A percentile compares a stretch with the other conserved stretches of the same genome.
Evolutionary conservation across 306 rosid species (phyloP).

Genomic region (Vigna unguiculata): DNA sequence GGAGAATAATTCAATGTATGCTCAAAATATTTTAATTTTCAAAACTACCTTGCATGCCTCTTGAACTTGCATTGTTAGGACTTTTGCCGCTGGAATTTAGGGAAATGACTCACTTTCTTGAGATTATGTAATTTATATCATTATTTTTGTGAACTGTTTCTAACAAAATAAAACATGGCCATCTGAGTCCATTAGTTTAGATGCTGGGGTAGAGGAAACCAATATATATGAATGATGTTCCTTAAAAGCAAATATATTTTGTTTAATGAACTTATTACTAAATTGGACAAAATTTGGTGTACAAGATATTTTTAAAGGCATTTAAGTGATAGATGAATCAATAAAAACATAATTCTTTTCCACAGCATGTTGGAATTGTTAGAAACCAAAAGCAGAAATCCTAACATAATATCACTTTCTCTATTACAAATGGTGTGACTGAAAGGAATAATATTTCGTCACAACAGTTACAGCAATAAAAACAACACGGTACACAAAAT

Average conservation of each 20-base stretch:
- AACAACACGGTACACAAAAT: too few species aligned
- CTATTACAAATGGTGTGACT: too few species aligned
- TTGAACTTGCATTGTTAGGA: constrained; percentile 26
- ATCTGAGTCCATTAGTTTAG: background rate
- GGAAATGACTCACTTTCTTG: constrained; percentile 20
- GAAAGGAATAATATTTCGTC: too few species aligned
- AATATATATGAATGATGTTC: constrained; percentile 31
- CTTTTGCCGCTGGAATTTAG: constrained; percentile 13
- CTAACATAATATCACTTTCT: too few species aligned
- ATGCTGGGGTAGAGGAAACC: constrained; percentile 1
- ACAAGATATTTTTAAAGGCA: background rate
- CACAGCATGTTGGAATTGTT: background rate
- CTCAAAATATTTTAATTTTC: constrained; percentile 20
- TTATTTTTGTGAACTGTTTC: background rate
- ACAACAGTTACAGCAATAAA: too few species aligned
- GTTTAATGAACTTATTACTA: constrained; percentile 4
- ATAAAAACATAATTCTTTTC: constrained; percentile 3
- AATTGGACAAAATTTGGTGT: constrained; percentile 2
- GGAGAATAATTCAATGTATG: constrained; percentile 12
- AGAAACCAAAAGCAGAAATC: too few species aligned
- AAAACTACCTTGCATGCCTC: constrained; percentile 17
- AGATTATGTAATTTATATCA: background rate
- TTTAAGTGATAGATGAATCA: constrained; percentile 9
- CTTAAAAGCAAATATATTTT: constrained; percentile 24
- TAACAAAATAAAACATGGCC: background rate